Conservation (phyloP, 164 flowering plant genomes). For the Tinospora cordifolia region DNA sequence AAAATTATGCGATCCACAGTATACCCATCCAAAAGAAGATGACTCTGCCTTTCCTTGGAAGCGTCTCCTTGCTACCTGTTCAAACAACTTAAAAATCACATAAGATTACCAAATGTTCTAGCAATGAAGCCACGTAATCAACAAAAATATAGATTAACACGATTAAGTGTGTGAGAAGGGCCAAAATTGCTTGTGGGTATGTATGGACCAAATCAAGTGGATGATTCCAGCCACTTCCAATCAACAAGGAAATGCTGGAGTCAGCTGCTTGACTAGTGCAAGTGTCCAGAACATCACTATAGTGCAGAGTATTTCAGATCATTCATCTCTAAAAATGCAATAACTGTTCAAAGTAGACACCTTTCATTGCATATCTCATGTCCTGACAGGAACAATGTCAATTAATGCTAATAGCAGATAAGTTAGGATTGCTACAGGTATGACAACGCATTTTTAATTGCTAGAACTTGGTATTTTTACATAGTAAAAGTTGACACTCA, state of each 20-base stretch:
- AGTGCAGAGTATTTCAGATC: background rate
- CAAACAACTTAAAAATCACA: background rate
- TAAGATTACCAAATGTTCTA: background rate
- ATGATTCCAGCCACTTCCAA: background rate
- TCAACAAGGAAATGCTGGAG: background rate
- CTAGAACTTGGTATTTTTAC: background rate
- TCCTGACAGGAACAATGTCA: background rate
- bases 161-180: background rate
- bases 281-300: background rate
- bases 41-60: slow-evolving; percentile 41
- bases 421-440: background rate
- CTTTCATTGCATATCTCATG: too few relatives aligned
- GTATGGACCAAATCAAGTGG: background rate
- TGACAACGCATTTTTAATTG: background rate
- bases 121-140: background rate
- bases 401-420: background rate
- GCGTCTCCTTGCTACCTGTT: slow-evolving; percentile 79
- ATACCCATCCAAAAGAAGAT: slow-evolving; percentile 82
- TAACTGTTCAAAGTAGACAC: background rate
- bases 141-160: background rate
- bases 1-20: slow-evolving; percentile 90
- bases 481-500: background rate
- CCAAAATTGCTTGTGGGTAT: background rate
- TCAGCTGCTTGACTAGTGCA: background rate
- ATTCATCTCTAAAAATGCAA: background rate